phyloP scores from a whole-genome alignment of 2,329 filamentous ascomycete genomes.

The Nigrospora sphaerica region DNA sequence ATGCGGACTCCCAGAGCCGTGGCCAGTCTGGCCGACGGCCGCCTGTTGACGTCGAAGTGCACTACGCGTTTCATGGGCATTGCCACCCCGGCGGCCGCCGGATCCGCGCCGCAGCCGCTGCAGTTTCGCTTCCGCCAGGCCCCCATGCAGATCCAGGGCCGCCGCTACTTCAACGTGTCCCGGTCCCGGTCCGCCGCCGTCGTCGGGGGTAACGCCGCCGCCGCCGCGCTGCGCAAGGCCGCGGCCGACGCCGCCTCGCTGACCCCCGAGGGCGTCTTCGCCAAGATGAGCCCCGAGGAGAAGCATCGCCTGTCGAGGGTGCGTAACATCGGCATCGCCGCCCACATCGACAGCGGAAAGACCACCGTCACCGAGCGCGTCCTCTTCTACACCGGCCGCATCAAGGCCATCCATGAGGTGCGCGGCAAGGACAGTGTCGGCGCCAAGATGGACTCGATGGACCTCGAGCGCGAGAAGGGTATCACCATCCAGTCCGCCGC shows the following conservation, averaged over 20 bases:
- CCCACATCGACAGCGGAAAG: slow-evolving; percentile 98
- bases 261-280: slow-evolving; percentile 57
- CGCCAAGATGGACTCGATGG: slow-evolving; percentile 99
- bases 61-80: slow-evolving; percentile 25
- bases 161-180: slow-evolving; percentile 32
- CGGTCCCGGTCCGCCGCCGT: slow-evolving; percentile 22
- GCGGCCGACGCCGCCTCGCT: slow-evolving; percentile 47
- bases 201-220: slow-evolving; percentile 16
- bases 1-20: slow-evolving; percentile 33
- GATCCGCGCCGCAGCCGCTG: slow-evolving; percentile 8
- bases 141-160: slow-evolving; percentile 21
- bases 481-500: slow-evolving; percentile 98
- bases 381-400: slow-evolving; percentile 95
- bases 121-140: slow-evolving; percentile 23
- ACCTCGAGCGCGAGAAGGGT: slow-evolving; percentile 94
- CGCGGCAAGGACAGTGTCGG: slow-evolving; percentile 90
- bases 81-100: slow-evolving; percentile 15
- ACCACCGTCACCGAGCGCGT: slow-evolving; percentile 95
- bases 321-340: slow-evolving; percentile 96
- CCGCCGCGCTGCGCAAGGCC: slow-evolving; percentile 38
- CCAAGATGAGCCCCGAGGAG: slow-evolving; percentile 76
- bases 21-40: slow-evolving; percentile 28
- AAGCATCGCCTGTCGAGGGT: slow-evolving; percentile 70
- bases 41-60: slow-evolving; percentile 23
- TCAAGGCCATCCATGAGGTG: slow-evolving; percentile 95